Evolutionary conservation across 169 alveolate genomes (phyloP).

Genomic region (Babesia ovata): DNA sequence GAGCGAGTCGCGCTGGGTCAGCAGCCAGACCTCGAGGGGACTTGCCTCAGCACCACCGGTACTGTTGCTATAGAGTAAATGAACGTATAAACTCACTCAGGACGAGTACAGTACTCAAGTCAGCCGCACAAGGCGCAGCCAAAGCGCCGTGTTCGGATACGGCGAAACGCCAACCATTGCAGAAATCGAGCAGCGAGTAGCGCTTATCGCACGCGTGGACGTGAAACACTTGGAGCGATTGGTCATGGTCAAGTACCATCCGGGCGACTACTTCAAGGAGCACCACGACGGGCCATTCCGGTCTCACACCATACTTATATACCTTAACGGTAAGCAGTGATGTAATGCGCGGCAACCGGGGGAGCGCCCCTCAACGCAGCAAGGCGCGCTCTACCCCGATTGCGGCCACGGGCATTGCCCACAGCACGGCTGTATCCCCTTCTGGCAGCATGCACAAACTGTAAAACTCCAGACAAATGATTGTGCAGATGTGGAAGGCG

Average conservation of each 20-base stretch:
- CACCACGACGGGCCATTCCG: slow-evolving; percentile 81
- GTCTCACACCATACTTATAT: slow-evolving; percentile 71
- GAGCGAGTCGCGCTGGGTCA: slow-evolving; percentile 52
- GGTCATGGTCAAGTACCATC: slow-evolving; percentile 76
- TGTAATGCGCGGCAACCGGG: not conserved
- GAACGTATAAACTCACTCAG: slow-evolving; percentile 3
- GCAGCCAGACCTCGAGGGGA: slow-evolving; percentile 66
- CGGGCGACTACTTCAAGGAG: slow-evolving; percentile 76
- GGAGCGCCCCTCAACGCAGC: not conserved
- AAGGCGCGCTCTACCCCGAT: not conserved
- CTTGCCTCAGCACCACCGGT: slow-evolving; percentile 49
- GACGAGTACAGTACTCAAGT: slow-evolving; percentile 60
- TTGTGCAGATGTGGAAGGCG: slow-evolving; percentile 71
- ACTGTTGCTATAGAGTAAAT: not conserved
- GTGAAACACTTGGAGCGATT: slow-evolving; percentile 72
- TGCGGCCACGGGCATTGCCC: slow-evolving; percentile 1
- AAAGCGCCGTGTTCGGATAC: slow-evolving; percentile 51
- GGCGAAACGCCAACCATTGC: slow-evolving; percentile 54
- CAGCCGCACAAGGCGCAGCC: slow-evolving; percentile 58
- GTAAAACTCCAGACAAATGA: too few species aligned
- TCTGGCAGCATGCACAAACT: not conserved
- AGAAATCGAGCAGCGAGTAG: slow-evolving; percentile 53
- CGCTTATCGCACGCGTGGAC: slow-evolving; percentile 58
- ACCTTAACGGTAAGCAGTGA: slow-evolving; percentile 63
- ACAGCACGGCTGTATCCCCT: not conserved